Base-by-base conservation (phyloP, 768 basidiomycete genomes). In the Suillus variegatus region DNA sequence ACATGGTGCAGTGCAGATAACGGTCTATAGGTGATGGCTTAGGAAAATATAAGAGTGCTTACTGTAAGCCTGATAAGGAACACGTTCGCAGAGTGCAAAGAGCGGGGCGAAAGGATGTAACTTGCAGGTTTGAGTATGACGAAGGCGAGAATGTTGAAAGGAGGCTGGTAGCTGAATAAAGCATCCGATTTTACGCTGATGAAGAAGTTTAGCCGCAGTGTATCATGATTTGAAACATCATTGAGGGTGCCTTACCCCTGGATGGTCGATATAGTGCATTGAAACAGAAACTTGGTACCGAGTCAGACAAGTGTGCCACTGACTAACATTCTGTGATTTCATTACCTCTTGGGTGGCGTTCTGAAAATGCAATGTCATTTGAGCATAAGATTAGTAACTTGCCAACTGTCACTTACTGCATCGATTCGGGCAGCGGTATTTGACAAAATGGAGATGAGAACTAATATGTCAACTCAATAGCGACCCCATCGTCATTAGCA, bases 131-230 rank as follows among this genome's bases (percentile, higher is more conserved):
- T 90, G 58, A 97, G 83, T 64, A 97, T 81, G 36, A 87, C 64
- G 74, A 95, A 89, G 2, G 95, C 95, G 22, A 92, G 78, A 22
- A 94, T 79, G 71, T 93, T 94, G 84, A 94, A 94, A 1, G 95
- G 95, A 2, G 93, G 93, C 69, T 95, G 92, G 71, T 97, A 97
- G 56, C 91, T 94, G 79, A 96, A 94, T 20, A 97, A 81, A 1
- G 92, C 92, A 73, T 96, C 94, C 3, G 90, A 89, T 73, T 95
- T 95, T 72, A 95, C 91, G 28, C 94, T 93, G 67, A 13, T 47
- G 61, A 47, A 61, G 25, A 25, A 62, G n/a, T 68, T 68, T n/a
- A 35, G 52, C 18, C 28, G 54, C 2, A 16, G 20, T 12, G 40
- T 32, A 28, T 63, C 51, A 43, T 25, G 18, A 12, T 28, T 32